A percentile compares a stretch with the other conserved stretches of the same genome.
These are phyloP conservation scores for Fraxinus cuspidata DNA, from an alignment of 257 asterid species.

Conservation along the genomic window DNA sequence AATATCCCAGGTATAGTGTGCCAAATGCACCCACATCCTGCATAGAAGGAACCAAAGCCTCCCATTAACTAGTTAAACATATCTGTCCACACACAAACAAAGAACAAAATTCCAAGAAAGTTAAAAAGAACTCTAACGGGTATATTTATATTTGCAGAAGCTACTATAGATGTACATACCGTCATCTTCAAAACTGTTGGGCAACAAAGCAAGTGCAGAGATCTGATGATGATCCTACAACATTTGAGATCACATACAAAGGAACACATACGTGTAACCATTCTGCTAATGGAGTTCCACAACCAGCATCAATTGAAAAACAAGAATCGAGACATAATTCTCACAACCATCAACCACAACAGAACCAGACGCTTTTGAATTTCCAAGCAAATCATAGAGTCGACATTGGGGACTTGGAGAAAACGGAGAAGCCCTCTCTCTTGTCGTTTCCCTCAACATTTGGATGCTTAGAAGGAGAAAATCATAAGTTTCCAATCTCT, in stretches of 20 bases:
- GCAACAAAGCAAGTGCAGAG: conserved; percentile 97
- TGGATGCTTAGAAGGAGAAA: conserved; percentile 39
- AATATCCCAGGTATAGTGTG: conserved; percentile 31
- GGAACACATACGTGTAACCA: conserved; percentile 67
- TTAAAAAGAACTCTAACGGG: conserved; percentile 20
- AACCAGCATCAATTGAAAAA: conserved; percentile 45
- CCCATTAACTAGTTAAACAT: background rate
- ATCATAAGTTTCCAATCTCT: conserved; percentile 37
- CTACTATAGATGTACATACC: conserved; percentile 86
- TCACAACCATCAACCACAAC: conserved; percentile 32
- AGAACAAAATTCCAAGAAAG: background rate
- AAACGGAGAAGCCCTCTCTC: conserved; percentile 34
- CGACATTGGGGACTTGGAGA: conserved; percentile 43
- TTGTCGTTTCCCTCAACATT: conserved; percentile 61
- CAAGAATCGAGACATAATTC: conserved; percentile 38
- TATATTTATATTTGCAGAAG: conserved; percentile 56
- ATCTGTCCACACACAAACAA: background rate
- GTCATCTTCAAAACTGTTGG: conserved; percentile 60
- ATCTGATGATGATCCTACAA: conserved; percentile 77
- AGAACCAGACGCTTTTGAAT: conserved; percentile 43
- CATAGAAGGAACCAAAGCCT: conserved; percentile 10
- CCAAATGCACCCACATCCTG: conserved; percentile 6
- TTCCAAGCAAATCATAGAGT: conserved; percentile 56
- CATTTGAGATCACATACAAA: conserved; percentile 76
- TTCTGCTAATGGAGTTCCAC: conserved; percentile 32